These are phyloP conservation scores for Solanum medicagineum DNA, from an alignment of 257 asterid species.

Conservation along the genomic window DNA sequence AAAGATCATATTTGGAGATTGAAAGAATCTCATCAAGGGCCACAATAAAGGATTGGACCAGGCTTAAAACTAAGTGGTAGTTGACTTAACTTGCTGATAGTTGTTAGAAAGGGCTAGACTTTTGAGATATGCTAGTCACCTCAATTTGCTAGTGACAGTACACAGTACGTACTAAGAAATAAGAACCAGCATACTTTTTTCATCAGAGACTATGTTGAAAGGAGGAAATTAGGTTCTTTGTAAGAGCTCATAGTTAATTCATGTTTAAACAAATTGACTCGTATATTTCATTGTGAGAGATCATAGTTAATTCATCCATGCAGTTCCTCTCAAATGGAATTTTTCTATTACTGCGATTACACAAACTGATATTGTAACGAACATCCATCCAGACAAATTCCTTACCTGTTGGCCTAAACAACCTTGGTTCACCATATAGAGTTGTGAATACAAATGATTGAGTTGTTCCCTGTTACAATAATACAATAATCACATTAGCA, in stretches of 20 bases:
- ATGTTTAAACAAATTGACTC: not conserved
- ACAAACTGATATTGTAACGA: not conserved
- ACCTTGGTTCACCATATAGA: conserved; percentile 79
- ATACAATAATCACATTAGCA: not conserved
- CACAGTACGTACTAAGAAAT: not conserved
- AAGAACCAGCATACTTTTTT: not conserved
- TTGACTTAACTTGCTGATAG: not conserved
- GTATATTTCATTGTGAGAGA: not conserved
- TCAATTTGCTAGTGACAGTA: not conserved
- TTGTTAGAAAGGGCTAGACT: not conserved
- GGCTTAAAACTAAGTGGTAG: not conserved
- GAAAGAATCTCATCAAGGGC: not conserved
- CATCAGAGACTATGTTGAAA: not conserved
- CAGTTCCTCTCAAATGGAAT: not conserved
- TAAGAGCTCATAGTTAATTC: not conserved
- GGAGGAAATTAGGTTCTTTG: not conserved
- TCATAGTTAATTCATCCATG: not conserved
- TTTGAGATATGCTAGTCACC: not conserved
- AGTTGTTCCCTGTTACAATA: conserved; percentile 57
- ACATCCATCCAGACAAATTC: not conserved
- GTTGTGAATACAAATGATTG: conserved; percentile 92
- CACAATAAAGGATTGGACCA: not conserved
- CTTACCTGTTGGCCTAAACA: conserved; percentile 90
- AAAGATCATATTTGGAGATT: not conserved
- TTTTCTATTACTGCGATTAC: not conserved